Base-by-base conservation (phyloP, 805 yeast genomes). In the Geotrichum ghanense region DNA sequence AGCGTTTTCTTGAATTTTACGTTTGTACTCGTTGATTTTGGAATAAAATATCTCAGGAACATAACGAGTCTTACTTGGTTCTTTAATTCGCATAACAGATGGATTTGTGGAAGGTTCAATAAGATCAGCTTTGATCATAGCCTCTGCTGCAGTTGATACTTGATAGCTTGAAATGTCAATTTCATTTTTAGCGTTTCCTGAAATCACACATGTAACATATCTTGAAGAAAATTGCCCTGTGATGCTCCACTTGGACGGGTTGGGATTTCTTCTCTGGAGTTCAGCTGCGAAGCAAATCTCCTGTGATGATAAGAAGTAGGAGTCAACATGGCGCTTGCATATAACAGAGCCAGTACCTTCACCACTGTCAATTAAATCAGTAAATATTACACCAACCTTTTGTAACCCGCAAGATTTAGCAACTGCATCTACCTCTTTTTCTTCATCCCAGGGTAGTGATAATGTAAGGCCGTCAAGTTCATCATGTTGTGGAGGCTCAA, bases 1-100 rank as follows among this genome's bases (percentile, higher is more conserved):
- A 1, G 95, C 95, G 59, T 85, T 83, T 39, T 79, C 76, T 56
- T 87, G 87, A n/a, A 92, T 94, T 31, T 86, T 79, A 24, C 87
- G 68, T 3, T 85, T 85, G 65, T 92, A 92, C 65, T 92, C 97
- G 60, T 92, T 92, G 50, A 77, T 74, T 60, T 77, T 79, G 63
- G 79, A 78, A 70, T 83, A 92, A 58, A 85, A 84, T 22, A 92
- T 82, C 51, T 92, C 99, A 0, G 99, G 99, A 14, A 92, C 97
- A 55, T 90, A 92, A 47, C 96, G 73, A 7, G 71, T 73, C 17
- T 74, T 71, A 37, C 76, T 75, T n/a, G 86, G 79, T 23, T 78
- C 81, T 58, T 85, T 83, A 52, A 92, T 79, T 55, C 78, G 82
- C 60, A 90, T 80, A 70, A 82, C 78, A 19, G 88, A 79, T 0